A percentile compares a stretch with the other conserved stretches of the same genome.
Conservation (phyloP, 441 rosid species). For the Kokia cookei region DNA sequence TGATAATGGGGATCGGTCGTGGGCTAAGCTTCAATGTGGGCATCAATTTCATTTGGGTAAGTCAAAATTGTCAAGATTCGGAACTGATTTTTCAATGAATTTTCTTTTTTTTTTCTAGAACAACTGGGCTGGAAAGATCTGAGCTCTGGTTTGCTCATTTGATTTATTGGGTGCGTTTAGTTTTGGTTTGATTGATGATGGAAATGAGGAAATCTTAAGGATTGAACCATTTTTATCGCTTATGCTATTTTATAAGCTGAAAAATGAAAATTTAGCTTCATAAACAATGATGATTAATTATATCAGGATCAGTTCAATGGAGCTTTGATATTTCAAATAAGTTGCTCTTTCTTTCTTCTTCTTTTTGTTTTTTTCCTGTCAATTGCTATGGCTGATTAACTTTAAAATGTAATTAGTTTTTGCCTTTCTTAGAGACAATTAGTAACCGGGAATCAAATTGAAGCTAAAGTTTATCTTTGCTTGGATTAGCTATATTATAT, state of each 20-base stretch:
- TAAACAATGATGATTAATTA: neutral
- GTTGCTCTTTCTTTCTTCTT: neutral
- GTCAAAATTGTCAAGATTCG: conserved; percentile 2
- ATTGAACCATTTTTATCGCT: neutral
- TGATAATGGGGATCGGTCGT: conserved; percentile 84
- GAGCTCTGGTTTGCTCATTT: conserved; percentile 16
- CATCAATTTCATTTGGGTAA: conserved; percentile 91
- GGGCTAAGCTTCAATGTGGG: conserved; percentile 97
- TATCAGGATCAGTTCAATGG: neutral
- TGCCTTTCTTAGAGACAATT: neutral
- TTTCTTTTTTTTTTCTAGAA: conserved; percentile 8
- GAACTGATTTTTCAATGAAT: neutral
- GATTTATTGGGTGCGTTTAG: neutral
- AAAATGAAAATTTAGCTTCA: neutral
- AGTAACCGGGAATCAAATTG: neutral
- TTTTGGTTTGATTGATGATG: neutral
- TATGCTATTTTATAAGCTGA: neutral
- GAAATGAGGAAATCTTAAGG: neutral
- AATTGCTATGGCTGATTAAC: neutral
- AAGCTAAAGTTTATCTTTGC: neutral
- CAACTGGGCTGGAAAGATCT: conserved; percentile 39
- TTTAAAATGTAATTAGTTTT: neutral
- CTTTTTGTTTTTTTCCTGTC: neutral
- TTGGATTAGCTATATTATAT: neutral
- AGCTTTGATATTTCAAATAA: neutral